Evolutionary conservation across 805 yeast genomes (phyloP).

Genomic region (Candida yuanshanica): DNA sequence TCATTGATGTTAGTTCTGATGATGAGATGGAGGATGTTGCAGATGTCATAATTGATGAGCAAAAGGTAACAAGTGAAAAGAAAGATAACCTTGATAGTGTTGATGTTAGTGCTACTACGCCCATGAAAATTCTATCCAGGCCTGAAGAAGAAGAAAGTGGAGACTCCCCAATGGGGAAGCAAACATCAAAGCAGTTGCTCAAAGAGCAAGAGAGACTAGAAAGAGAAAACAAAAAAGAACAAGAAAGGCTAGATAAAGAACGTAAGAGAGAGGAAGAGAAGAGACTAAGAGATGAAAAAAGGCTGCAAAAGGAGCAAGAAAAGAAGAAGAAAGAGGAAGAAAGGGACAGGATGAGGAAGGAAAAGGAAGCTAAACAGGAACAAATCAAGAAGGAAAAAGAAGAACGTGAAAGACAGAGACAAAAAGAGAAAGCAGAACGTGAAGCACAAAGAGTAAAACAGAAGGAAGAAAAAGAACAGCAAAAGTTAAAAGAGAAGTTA

Average conservation of each 20-base stretch:
- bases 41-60: neutral
- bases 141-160: too few species aligned
- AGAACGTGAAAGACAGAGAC: constrained; percentile 21
- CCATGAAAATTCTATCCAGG: too few species aligned
- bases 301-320: constrained; percentile 18
- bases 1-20: neutral
- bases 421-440: constrained; percentile 16
- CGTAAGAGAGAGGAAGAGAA: constrained; percentile 24
- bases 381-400: constrained; percentile 21
- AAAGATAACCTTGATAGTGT: too few species aligned
- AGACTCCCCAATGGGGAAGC: neutral
- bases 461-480: constrained; percentile 20
- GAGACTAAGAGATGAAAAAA: constrained; percentile 22
- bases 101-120: too few species aligned
- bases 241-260: constrained; percentile 29
- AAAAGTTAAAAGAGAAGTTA: constrained; percentile 18
- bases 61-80: too few species aligned
- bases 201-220: constrained; percentile 17
- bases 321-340: constrained; percentile 21
- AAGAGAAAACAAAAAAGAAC: constrained; percentile 20
- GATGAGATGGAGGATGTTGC: neutral
- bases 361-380: constrained; percentile 24
- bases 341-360: constrained; percentile 30
- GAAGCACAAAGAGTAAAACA: constrained; percentile 8
- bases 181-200: constrained; percentile 1